phyloP scores from a whole-genome alignment of 2,329 filamentous ascomycete genomes.

The Alternaria solani region DNA sequence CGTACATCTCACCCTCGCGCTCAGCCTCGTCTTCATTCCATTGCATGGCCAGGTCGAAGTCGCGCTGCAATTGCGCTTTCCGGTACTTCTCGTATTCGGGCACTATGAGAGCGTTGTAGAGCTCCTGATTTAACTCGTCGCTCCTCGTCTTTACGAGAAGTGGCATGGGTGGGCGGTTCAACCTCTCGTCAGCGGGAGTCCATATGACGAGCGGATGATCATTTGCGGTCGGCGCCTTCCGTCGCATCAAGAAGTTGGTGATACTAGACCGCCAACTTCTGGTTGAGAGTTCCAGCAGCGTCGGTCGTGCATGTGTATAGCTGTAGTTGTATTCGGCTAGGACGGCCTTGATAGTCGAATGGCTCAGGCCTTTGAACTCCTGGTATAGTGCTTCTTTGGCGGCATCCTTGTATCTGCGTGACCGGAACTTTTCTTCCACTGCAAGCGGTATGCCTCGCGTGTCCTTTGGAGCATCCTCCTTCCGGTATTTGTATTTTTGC shows the following conservation, averaged over 20 bases:
- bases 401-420: constrained; percentile 71
- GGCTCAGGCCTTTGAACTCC: constrained; percentile 78
- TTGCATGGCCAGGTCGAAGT: constrained; percentile 54
- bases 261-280: constrained; percentile 82
- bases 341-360: constrained; percentile 78
- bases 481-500: constrained; percentile 46
- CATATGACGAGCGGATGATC: constrained; percentile 68
- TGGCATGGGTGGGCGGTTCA: constrained; percentile 64
- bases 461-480: constrained; percentile 40
- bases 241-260: constrained; percentile 72
- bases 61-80: constrained; percentile 50
- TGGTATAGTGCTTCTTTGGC: constrained; percentile 72
- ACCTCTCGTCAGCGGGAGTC: constrained; percentile 65
- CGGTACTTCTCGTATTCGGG: constrained; percentile 53
- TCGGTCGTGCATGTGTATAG: constrained; percentile 75
- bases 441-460: constrained; percentile 56
- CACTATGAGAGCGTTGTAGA: constrained; percentile 55
- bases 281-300: constrained; percentile 71
- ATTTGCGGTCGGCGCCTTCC: constrained; percentile 64
- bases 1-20: constrained; percentile 60
- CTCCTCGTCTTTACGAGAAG: constrained; percentile 72
- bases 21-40: constrained; percentile 61
- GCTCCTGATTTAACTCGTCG: constrained; percentile 61
- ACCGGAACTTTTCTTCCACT: constrained; percentile 72
- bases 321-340: constrained; percentile 82